phyloP scores from a whole-genome alignment of 495 filamentous ascomycete genomes.

The Aspergillus nidulans region DNA sequence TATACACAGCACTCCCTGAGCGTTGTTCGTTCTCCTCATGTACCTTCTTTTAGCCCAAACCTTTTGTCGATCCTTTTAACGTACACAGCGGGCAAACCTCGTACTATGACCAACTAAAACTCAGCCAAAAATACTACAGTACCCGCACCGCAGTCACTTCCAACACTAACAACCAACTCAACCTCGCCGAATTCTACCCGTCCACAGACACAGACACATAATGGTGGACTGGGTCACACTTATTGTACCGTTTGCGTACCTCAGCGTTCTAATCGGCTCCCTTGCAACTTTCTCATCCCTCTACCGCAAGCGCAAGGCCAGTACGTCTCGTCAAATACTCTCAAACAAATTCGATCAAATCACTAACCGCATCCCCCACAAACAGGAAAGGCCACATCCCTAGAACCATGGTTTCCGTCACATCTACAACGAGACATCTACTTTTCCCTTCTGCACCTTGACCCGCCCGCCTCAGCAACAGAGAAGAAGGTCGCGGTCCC shows the following conservation, averaged over 20 bases:
- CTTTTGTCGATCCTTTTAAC: background rate
- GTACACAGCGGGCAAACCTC: background rate
- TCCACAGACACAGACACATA: background rate
- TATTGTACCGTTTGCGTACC: slow-evolving; percentile 77
- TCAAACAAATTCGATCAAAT: background rate
- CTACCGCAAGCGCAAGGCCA: slow-evolving; percentile 88
- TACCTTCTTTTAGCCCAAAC: background rate
- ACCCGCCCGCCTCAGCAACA: slow-evolving; percentile 50
- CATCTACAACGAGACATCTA: slow-evolving; percentile 93
- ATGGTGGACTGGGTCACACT: slow-evolving; percentile 80
- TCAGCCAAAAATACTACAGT: background rate
- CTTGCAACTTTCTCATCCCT: slow-evolving; percentile 86
- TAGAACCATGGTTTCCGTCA: slow-evolving; percentile 88
- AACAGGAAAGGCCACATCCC: slow-evolving; percentile 66
- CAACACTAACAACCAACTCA: background rate
- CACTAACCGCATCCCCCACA: slow-evolving; percentile 1
- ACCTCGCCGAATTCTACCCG: background rate
- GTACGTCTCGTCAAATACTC: slow-evolving; percentile 46
- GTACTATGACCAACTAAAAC: slow-evolving; percentile 5
- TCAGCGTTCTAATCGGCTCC: slow-evolving; percentile 79
- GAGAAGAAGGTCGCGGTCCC: slow-evolving; percentile 63
- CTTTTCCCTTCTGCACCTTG: slow-evolving; percentile 82
- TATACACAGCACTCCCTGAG: background rate
- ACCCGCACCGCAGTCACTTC: background rate
- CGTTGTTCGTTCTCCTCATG: background rate